Percentiles rank a stretch among this genome's conserved stretches.
These are phyloP conservation scores for Drechslerella coelobrocha DNA, from an alignment of 2,329 filamentous ascomycete species.

Conservation along the genomic window DNA sequence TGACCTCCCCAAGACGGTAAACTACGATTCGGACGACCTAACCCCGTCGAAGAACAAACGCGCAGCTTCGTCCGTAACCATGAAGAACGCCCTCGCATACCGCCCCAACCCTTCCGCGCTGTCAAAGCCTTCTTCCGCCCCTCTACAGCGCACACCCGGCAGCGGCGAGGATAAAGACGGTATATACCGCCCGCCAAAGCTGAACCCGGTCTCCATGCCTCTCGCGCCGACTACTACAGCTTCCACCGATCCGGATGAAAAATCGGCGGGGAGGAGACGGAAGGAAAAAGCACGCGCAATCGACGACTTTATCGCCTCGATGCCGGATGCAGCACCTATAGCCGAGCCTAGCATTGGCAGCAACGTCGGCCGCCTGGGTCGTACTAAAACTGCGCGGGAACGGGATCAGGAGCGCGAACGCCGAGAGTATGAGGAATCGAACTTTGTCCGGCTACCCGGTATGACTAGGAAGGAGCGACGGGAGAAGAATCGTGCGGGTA, in stretches of 20 bases:
- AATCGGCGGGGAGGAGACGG: conserved; percentile 67
- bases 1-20: conserved; percentile 31
- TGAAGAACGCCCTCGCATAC: conserved; percentile 65
- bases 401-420: conserved; percentile 79
- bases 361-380: conserved; percentile 63
- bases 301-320: conserved; percentile 89
- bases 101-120: conserved; percentile 67
- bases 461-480: conserved; percentile 80
- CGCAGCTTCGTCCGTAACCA: conserved; percentile 62
- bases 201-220: conserved; percentile 80
- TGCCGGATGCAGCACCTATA: conserved; percentile 76
- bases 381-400: conserved; percentile 71
- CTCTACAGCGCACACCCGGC: conserved; percentile 14
- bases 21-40: conserved; percentile 53
- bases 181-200: conserved; percentile 86
- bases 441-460: conserved; percentile 85
- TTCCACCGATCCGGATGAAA: conserved; percentile 60
- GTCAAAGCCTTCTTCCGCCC: conserved; percentile 53
- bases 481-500: conserved; percentile 65
- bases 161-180: conserved; percentile 65
- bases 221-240: conserved; percentile 60
- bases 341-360: conserved; percentile 91
- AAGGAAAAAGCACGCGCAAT: conserved; percentile 79
- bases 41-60: conserved; percentile 56
- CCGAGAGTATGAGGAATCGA: conserved; percentile 85